phyloP scores from a whole-genome alignment of 768 basidiomycete genomes.

The Hypholoma sublateritium region DNA sequence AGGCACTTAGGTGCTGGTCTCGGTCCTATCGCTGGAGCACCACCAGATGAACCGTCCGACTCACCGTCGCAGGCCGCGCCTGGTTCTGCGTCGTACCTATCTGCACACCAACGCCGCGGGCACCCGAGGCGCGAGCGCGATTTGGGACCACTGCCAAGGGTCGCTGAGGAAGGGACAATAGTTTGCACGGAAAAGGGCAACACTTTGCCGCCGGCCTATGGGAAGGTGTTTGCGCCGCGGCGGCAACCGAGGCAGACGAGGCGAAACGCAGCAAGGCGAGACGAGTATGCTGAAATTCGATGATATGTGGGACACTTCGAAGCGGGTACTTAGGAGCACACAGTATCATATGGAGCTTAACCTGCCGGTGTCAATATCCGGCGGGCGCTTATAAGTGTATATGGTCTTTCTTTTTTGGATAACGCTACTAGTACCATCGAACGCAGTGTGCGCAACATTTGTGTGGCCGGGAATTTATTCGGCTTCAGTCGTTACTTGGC shows the following conservation, averaged over 20 bases:
- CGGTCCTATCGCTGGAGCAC: not conserved
- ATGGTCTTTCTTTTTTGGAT: too few relatives aligned
- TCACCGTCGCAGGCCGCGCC: not conserved
- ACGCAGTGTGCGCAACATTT: too few relatives aligned
- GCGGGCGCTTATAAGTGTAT: too few relatives aligned
- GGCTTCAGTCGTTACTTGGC: too few relatives aligned
- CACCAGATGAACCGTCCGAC: not conserved
- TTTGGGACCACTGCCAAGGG: not conserved
- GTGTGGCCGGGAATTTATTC: too few relatives aligned
- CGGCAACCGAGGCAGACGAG: not conserved
- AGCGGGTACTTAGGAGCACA: too few relatives aligned
- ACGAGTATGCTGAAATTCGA: conserved; percentile 9
- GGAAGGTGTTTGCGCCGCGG: not conserved
- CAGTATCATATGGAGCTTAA: too few relatives aligned
- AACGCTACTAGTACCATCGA: too few relatives aligned
- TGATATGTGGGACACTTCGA: too few relatives aligned
- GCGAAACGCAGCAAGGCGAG: not conserved
- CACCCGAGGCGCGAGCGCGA: not conserved
- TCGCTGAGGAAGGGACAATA: not conserved
- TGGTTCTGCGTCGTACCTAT: not conserved
- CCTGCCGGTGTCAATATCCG: too few relatives aligned
- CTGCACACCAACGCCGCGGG: not conserved
- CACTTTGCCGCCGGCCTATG: not conserved
- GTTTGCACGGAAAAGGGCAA: not conserved
- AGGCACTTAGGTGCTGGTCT: too few relatives aligned